Evolutionary conservation across 139 green algal species (phyloP), one percentile per base, ranked within the genome.

Genomic region (Limnomonas spitsbergensis): DNA sequence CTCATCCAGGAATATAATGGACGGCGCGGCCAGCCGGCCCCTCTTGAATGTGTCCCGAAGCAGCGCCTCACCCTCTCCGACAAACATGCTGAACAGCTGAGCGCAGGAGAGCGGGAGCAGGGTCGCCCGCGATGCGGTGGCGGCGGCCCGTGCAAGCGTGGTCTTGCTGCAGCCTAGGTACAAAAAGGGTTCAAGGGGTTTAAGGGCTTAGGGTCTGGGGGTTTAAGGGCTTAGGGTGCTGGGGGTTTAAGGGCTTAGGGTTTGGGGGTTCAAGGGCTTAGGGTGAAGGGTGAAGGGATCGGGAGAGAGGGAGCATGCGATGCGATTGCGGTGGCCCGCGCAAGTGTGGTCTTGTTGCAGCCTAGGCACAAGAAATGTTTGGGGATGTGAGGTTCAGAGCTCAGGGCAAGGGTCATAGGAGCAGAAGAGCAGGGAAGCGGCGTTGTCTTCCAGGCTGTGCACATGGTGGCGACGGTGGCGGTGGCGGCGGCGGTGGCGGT

Each of bases 1-100:
- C 80, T 98, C 94, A 78, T 98, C 94, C 32, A 98, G 77, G 42
- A 98, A 94, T 1, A 98, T 26, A 66, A 98, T 92, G 71, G 88
- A 80, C 0, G 94, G 94, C 1, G 91, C 85, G 1, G 89, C 87
- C 67, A 89, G 72, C 31, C 94, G 86, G 0, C 91, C 92, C 0
- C 86, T 78, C 31, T 54, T 73, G 81, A 98, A 98, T 0, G 83
- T 79, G 40, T 89, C 85, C 2, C 92, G 80, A 66, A 98, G 84
- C 32, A 84, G 39, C 0, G 82, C 88, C 85, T 98, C 94, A 1
- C 93, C 92, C 84, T 97, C 93, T 4, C 94, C 94, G 26, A 96
- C 88, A 73, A 94, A 98, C 91, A 93, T 92, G 66, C 77, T 90
- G 85, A 90, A 96, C 42, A 97, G 83, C 87, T 95, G 89, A 14